phyloP scores from a whole-genome alignment of 176 grass and related monocot species.

The Urochloa ruziziensis region DNA sequence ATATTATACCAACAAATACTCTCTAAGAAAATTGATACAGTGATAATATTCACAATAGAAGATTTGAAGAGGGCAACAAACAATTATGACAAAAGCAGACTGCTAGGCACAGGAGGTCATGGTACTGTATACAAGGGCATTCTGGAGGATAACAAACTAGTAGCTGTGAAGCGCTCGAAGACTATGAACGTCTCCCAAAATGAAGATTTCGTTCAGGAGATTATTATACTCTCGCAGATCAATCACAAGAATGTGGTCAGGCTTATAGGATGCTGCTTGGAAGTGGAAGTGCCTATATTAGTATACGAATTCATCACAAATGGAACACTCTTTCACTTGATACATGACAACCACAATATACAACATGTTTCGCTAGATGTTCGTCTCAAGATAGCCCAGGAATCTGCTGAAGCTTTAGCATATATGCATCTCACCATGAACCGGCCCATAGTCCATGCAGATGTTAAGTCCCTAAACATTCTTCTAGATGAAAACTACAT shows the following conservation, averaged over 20 bases:
- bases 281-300: slow-evolving; percentile 2
- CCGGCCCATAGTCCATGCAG: not conserved
- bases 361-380: not conserved
- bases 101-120: not conserved
- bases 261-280: not conserved
- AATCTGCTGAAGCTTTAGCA: not conserved
- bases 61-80: slow-evolving; percentile 8
- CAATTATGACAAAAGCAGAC: not conserved
- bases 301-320: not conserved
- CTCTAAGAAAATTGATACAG: slow-evolving; percentile 14
- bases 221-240: not conserved
- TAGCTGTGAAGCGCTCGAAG: slow-evolving; percentile 23
- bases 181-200: not conserved
- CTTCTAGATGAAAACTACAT: not conserved
- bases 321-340: not conserved
- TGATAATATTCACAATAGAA: slow-evolving; percentile 24
- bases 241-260: not conserved
- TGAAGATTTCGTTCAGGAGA: not conserved
- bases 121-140: not conserved
- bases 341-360: not conserved
- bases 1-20: slow-evolving; percentile 23
- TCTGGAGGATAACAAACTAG: not conserved
- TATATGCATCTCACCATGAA: slow-evolving; percentile 22
- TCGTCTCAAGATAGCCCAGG: not conserved
- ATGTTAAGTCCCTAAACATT: slow-evolving; percentile 2